Percentiles rank a stretch among this genome's conserved stretches.
Conservation (phyloP, 257 asterid genomes). For the Petunia axillaris region DNA sequence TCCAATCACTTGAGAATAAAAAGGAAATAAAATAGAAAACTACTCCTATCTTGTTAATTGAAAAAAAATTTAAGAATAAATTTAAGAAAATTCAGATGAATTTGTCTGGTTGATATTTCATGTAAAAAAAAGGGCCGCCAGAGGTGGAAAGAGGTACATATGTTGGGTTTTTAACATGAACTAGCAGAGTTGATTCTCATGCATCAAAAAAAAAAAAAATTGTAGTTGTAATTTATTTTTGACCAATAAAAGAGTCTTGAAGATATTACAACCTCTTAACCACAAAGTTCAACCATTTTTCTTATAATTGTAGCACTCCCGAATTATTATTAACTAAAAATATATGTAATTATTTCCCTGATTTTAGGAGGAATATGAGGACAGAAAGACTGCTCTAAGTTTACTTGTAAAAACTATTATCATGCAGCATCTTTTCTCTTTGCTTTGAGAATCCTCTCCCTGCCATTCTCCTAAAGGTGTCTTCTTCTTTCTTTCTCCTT, state of each 20-base stretch:
- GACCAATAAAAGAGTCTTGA: not conserved
- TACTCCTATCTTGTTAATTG: too few species aligned
- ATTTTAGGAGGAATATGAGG: constrained; percentile 46
- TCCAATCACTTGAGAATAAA: too few species aligned
- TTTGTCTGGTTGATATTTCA: not conserved
- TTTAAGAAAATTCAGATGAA: not conserved
- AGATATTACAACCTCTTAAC: not conserved
- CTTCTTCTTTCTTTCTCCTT: not conserved
- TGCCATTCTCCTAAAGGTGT: constrained; percentile 54
- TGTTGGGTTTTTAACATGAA: not conserved
- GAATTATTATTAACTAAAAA: not conserved
- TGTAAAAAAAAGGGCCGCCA: not conserved
- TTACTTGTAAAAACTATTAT: constrained; percentile 39
- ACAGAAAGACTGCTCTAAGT: constrained; percentile 39
- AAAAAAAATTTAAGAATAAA: not conserved
- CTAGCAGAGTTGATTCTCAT: not conserved
- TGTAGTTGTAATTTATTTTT: not conserved
- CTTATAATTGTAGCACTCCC: not conserved
- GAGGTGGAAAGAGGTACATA: not conserved
- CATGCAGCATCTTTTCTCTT: constrained; percentile 41
- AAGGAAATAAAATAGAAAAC: too few species aligned
- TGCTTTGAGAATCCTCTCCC: constrained; percentile 43
- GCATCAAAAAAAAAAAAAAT: not conserved
- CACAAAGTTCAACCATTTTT: not conserved
- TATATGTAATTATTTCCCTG: constrained; percentile 10